Evolutionary conservation across 495 filamentous ascomycete species (phyloP).

Genomic region (Penicillium salamii): DNA sequence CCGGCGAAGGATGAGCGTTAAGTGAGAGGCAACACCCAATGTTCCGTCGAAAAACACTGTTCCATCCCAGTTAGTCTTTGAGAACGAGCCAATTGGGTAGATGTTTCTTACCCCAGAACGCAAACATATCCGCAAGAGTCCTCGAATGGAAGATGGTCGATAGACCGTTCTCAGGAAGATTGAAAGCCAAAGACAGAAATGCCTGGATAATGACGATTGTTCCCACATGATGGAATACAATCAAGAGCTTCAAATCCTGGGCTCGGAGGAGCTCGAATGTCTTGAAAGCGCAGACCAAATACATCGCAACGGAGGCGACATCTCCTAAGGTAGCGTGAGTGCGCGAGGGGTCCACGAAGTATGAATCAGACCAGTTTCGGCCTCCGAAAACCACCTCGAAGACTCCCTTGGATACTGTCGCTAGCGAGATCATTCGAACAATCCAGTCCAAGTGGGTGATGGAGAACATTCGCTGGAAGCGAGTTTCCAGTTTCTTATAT

Average conservation of each 20-base stretch:
- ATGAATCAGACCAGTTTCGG: neutral
- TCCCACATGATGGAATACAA: neutral
- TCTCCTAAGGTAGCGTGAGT: neutral
- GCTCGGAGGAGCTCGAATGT: neutral
- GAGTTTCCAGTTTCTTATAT: neutral
- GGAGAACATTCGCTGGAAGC: neutral
- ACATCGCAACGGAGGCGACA: neutral
- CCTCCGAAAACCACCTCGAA: neutral
- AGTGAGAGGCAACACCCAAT: neutral
- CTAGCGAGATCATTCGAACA: neutral
- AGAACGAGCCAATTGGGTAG: neutral
- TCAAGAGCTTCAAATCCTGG: neutral
- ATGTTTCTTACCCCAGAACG: neutral
- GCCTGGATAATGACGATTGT: neutral
- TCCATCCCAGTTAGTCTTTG: neutral
- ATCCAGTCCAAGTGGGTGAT: neutral
- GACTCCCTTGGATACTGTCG: neutral
- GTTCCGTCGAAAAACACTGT: neutral
- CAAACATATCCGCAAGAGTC: neutral
- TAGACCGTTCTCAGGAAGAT: neutral
- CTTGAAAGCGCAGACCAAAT: neutral
- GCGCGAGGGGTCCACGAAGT: neutral
- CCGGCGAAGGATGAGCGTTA: neutral
- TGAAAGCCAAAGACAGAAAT: neutral
- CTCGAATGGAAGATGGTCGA: neutral